Conservation (phyloP, 176 grass and related monocot genomes). For the Ensete glaucum region DNA sequence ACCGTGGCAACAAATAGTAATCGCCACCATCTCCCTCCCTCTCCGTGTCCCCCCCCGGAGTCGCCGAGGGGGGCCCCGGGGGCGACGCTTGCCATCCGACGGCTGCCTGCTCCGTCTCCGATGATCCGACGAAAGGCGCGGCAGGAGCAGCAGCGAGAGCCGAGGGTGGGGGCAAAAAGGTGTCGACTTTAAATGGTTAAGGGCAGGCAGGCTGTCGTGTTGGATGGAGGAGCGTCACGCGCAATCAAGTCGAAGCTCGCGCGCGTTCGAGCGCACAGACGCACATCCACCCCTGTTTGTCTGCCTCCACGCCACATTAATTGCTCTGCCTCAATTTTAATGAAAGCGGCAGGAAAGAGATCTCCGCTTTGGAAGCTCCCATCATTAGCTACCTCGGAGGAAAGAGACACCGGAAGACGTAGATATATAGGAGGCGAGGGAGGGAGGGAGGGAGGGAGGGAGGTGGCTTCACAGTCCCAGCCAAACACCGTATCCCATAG, state of each 20-base stretch:
- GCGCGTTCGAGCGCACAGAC: background rate
- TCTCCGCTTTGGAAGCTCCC: slow-evolving; percentile 4
- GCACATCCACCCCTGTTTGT: background rate
- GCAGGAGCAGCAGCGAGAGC: background rate
- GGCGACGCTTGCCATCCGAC: background rate
- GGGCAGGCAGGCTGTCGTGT: slow-evolving; percentile 1
- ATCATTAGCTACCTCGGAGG: slow-evolving; percentile 6
- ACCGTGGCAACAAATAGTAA: background rate
- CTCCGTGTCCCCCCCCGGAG: background rate
- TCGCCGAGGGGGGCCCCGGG: background rate
- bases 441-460: background rate
- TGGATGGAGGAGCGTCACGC: slow-evolving; percentile 6
- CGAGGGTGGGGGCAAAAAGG: background rate
- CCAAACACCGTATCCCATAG: background rate
- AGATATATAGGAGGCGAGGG: background rate
- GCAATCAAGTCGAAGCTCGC: background rate
- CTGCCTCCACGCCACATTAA: slow-evolving; percentile 11
- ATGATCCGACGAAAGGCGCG: background rate
- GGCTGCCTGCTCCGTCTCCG: background rate
- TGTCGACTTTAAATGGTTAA: background rate
- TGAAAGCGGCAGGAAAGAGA: slow-evolving; percentile 7
- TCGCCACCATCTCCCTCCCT: background rate
- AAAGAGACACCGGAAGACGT: background rate
- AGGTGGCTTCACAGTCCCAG: background rate
- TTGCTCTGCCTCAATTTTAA: slow-evolving; percentile 14